A percentile compares a stretch with the other conserved stretches of the same genome.
Evolutionary conservation across 2,329 filamentous ascomycete genomes (phyloP).

Genomic region (Aspergillus sp.): DNA sequence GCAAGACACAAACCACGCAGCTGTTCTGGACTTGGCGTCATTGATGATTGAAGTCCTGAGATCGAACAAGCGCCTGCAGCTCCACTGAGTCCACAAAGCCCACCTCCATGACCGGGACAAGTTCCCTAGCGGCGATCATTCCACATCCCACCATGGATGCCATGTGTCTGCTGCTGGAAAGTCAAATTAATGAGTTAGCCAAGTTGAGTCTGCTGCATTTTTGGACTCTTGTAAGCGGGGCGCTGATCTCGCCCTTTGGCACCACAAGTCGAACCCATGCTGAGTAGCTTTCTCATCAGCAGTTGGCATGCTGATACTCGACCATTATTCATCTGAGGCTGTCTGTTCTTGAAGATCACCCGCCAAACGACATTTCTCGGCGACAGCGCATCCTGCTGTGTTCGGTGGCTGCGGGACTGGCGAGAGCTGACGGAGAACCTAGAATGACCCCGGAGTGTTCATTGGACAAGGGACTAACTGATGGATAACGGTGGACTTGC

Average conservation of each 20-base stretch:
- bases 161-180: constrained; percentile 29
- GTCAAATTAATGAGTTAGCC: constrained; percentile 20
- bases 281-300: no score
- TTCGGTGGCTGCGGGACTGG: not conserved
- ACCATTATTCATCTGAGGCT: not conserved
- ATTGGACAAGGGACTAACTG: not conserved
- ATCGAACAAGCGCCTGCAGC: constrained; percentile 17
- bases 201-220: not conserved
- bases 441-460: not conserved
- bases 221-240: not conserved
- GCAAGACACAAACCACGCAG: constrained; percentile 16
- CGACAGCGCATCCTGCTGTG: not conserved
- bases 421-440: not conserved
- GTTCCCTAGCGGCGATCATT: constrained; percentile 31
- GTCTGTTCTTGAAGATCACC: not conserved
- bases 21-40: constrained; percentile 20
- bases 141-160: constrained; percentile 27
- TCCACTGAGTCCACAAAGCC: not conserved
- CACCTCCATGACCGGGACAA: constrained; percentile 13
- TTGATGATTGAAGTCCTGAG: not conserved
- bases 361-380: not conserved
- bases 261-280: not conserved
- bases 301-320: not conserved
- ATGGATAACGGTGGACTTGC: constrained; percentile 4
- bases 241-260: not conserved